Evolutionary conservation across 352 stramenopile genomes (phyloP).

Genomic region (Pythium rhizo-oryzae): DNA sequence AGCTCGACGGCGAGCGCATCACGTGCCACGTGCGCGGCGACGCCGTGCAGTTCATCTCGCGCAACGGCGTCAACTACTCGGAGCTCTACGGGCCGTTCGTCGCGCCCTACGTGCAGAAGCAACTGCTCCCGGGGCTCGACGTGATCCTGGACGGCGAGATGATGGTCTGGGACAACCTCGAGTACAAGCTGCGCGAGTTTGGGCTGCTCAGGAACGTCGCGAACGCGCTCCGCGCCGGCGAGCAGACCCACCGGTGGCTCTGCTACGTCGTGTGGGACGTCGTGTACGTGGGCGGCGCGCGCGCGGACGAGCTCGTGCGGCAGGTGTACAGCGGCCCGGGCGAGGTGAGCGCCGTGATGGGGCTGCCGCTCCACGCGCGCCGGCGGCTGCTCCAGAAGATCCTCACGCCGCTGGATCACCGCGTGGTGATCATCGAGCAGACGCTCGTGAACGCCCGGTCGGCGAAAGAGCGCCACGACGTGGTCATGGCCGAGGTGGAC

Average conservation of each 20-base stretch:
- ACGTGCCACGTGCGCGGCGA: constrained; percentile 70
- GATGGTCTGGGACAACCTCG: constrained; percentile 88
- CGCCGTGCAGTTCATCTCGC: constrained; percentile 81
- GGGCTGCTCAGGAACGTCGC: constrained; percentile 82
- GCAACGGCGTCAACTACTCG: constrained; percentile 85
- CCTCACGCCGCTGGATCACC: constrained; percentile 71
- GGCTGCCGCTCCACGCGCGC: constrained; percentile 62
- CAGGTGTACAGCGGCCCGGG: constrained; percentile 67
- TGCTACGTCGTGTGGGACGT: constrained; percentile 89
- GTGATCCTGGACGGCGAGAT: constrained; percentile 88
- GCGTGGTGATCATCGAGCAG: constrained; percentile 80
- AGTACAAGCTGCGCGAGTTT: constrained; percentile 79
- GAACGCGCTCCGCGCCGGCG: constrained; percentile 51
- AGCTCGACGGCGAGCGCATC: constrained; percentile 84
- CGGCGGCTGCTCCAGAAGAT: constrained; percentile 66
- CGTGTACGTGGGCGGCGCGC: constrained; percentile 64
- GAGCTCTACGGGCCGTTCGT: constrained; percentile 70
- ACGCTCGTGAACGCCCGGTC: constrained; percentile 75
- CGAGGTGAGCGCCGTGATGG: constrained; percentile 70
- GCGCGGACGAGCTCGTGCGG: constrained; percentile 53
- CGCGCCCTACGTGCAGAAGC: constrained; percentile 58
- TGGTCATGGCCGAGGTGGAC: constrained; percentile 85
- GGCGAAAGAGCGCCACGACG: constrained; percentile 74
- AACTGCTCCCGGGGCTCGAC: constrained; percentile 61
- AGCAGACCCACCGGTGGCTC: constrained; percentile 71